Evolutionary conservation across 371 early-diverging fungal species (phyloP).

Genomic region (Nosema granulosis): DNA sequence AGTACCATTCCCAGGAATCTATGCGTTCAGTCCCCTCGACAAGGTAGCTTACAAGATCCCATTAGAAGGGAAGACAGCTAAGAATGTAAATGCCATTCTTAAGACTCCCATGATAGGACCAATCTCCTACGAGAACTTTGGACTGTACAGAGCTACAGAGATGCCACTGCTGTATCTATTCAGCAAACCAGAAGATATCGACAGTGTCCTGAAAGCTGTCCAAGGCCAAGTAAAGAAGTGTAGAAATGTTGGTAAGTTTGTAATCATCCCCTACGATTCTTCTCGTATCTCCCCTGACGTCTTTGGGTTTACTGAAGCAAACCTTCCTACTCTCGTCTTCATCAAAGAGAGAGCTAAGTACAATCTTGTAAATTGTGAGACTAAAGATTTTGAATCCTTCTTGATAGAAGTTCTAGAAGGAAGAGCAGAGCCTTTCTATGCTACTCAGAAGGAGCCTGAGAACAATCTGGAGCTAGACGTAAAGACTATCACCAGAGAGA

Average conservation of each 20-base stretch:
- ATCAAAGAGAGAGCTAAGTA: conserved; percentile 48
- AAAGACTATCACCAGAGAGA: conserved; percentile 50
- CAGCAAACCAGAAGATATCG: background rate
- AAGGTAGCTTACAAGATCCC: conserved; percentile 23
- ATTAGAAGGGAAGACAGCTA: background rate
- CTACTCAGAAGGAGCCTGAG: conserved; percentile 40
- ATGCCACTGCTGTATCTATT: conserved; percentile 53
- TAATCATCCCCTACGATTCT: conserved; percentile 33
- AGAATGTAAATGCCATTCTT: background rate
- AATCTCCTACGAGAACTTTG: conserved; percentile 30
- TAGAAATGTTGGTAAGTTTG: conserved; percentile 36
- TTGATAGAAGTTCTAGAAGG: conserved; percentile 26
- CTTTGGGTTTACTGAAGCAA: conserved; percentile 39
- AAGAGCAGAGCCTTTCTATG: conserved; percentile 20
- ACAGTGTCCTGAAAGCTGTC: conserved; percentile 9
- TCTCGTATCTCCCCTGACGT: background rate
- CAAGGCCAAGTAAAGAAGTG: conserved; percentile 7
- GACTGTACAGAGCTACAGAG: conserved; percentile 15
- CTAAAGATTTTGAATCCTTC: conserved; percentile 25
- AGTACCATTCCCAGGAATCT: conserved; percentile 55
- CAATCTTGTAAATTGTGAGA: conserved; percentile 23
- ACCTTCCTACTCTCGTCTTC: conserved; percentile 49
- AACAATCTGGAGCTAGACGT: conserved; percentile 46
- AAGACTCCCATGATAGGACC: conserved; percentile 33
- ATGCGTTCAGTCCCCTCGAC: conserved; percentile 56